Conservation (phyloP, 2,329 filamentous ascomycete species). For the Aspergillus quadrilineatus region DNA sequence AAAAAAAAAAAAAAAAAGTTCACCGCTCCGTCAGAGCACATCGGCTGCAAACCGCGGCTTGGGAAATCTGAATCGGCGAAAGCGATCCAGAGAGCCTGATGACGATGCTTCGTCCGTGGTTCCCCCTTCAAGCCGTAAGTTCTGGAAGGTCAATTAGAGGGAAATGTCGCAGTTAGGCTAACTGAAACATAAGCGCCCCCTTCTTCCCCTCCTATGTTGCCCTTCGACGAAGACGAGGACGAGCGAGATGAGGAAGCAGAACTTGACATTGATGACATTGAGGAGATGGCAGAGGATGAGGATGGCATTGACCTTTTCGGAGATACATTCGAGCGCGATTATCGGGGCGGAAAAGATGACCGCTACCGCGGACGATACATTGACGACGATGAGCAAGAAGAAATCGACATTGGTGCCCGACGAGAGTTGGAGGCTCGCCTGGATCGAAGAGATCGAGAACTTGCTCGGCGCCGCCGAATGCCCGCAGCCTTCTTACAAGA, state of each 20-base stretch:
- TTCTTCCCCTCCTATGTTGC: slow-evolving; percentile 62
- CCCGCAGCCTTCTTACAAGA: slow-evolving; percentile 64
- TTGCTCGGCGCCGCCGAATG: slow-evolving; percentile 59
- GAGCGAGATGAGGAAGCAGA: slow-evolving; percentile 55
- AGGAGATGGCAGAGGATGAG: slow-evolving; percentile 68
- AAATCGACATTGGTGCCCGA: slow-evolving; percentile 57
- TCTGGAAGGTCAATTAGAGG: background rate
- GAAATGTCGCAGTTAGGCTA: slow-evolving; percentile 11
- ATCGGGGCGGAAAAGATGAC: slow-evolving; percentile 48
- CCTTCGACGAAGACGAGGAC: slow-evolving; percentile 49
- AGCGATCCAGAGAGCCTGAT: slow-evolving; percentile 65
- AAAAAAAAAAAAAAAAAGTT: slow-evolving; percentile 55
- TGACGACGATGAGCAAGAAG: slow-evolving; percentile 65
- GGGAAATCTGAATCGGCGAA: slow-evolving; percentile 54
- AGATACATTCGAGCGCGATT: slow-evolving; percentile 66
- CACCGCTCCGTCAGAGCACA: slow-evolving; percentile 76
- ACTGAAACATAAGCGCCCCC: slow-evolving; percentile 40
- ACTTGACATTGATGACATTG: slow-evolving; percentile 65
- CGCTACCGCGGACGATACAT: slow-evolving; percentile 60
- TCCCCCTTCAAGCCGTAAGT: slow-evolving; percentile 64
- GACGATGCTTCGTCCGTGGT: slow-evolving; percentile 60
- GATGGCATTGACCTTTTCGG: slow-evolving; percentile 69
- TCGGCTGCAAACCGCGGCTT: slow-evolving; percentile 78
- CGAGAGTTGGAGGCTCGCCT: slow-evolving; percentile 62
- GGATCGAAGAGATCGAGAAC: slow-evolving; percentile 62